Evolutionary conservation across 2,329 filamentous ascomycete genomes (phyloP).

Genomic region (Onygena corvina): DNA sequence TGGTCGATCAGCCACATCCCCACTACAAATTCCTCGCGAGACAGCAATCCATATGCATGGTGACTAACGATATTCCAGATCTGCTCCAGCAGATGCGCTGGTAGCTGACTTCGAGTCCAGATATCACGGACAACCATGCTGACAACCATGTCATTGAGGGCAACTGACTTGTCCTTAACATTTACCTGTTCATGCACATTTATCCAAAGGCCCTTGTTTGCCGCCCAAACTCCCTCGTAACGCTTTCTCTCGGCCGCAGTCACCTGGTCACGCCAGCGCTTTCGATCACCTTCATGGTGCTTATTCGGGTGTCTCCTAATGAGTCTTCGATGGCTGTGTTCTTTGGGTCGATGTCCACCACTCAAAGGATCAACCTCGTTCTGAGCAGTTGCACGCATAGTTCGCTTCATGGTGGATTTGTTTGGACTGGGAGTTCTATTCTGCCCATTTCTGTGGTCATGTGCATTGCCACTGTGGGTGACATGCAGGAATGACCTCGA

Average conservation of each 20-base stretch:
- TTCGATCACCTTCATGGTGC: constrained; percentile 38
- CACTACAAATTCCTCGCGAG: constrained; percentile 39
- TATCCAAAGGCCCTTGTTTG: constrained; percentile 31
- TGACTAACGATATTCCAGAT: constrained; percentile 38
- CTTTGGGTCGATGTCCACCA: constrained; percentile 19
- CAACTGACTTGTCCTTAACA: constrained; percentile 17
- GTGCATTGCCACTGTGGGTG: neutral
- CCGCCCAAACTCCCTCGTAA: constrained; percentile 42
- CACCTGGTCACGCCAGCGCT: constrained; percentile 34
- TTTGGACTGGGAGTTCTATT: constrained; percentile 22
- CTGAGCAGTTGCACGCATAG: constrained; percentile 30
- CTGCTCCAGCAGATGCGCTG: constrained; percentile 29
- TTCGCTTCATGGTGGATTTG: constrained; percentile 29
- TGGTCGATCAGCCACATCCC: constrained; percentile 42
- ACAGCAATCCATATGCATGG: constrained; percentile 28
- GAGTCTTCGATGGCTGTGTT: constrained; percentile 22
- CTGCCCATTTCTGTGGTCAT: neutral
- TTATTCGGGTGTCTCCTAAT: constrained; percentile 38
- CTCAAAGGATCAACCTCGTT: constrained; percentile 20
- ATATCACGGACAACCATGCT: constrained; percentile 39
- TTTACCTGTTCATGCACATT: constrained; percentile 9
- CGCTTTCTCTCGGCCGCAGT: constrained; percentile 37
- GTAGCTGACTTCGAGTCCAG: constrained; percentile 38
- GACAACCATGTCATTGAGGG: constrained; percentile 30
- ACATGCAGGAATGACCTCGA: constrained; percentile 20